phyloP scores from a whole-genome alignment of 169 alveolate genomes.

The Theileria annulata region DNA sequence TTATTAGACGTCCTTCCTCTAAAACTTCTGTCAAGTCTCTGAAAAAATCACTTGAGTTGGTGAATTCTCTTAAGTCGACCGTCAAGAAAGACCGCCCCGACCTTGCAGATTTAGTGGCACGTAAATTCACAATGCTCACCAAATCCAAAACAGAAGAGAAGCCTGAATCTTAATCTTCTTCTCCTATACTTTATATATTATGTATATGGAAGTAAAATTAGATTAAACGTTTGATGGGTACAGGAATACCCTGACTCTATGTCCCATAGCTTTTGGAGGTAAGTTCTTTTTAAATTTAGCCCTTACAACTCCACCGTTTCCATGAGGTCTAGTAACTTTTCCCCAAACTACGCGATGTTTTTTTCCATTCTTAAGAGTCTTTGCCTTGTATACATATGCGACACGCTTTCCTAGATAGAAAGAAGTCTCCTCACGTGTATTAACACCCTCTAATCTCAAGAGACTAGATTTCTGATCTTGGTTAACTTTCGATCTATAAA shows the following conservation, averaged over 20 bases:
- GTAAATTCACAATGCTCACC: constrained; percentile 30
- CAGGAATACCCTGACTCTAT: constrained; percentile 93
- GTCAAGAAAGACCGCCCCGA: constrained; percentile 31
- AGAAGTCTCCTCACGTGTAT: constrained; percentile 91
- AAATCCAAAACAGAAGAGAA: constrained; percentile 38
- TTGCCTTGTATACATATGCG: constrained; percentile 96
- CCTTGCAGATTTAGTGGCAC: constrained; percentile 3
- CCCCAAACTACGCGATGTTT: constrained; percentile 97
- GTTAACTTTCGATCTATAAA: constrained; percentile 89
- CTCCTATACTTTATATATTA: not conserved
- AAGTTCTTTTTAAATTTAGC: constrained; percentile 93
- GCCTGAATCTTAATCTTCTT: constrained; percentile 19
- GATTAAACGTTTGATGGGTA: constrained; percentile 91
- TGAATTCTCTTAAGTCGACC: constrained; percentile 9
- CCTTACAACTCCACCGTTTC: constrained; percentile 96
- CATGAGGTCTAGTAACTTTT: constrained; percentile 94
- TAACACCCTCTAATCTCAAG: constrained; percentile 94
- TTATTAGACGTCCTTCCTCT: constrained; percentile 27
- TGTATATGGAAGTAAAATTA: not conserved
- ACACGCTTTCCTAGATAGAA: constrained; percentile 97
- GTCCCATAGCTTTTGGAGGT: constrained; percentile 97
- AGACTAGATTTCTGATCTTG: constrained; percentile 93
- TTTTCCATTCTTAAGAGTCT: constrained; percentile 88
- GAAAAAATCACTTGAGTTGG: constrained; percentile 22
- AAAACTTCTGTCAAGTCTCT: constrained; percentile 13